Base-by-base conservation (phyloP, 2,329 filamentous ascomycete species). In the Tricladium varicosporioides region DNA sequence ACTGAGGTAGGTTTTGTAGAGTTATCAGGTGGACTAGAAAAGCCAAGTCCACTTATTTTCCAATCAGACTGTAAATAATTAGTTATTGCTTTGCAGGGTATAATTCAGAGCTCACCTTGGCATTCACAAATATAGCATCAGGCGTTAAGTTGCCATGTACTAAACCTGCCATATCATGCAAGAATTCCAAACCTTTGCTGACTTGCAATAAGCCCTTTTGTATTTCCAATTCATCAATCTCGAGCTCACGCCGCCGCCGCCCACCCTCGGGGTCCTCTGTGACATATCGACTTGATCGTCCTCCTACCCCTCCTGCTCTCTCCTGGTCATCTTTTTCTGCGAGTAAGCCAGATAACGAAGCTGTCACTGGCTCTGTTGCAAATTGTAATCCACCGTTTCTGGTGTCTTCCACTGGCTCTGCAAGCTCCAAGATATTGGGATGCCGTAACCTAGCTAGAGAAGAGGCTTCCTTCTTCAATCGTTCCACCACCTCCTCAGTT, bases 221-320 rank as follows among this genome's bases (percentile, higher is more conserved):
- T 66, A 97, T 95, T 74, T 99, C 94, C 58, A 99, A 78, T 75
- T 97, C 94, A 70, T 99, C 94, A 60, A 99, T 91, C 71, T 97
- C 93, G 13, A 97, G 74, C 69, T 97, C 92, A 65, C 89, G 82
- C 66, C 91, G 80, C 65, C 86, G 82, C 63, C 85, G 80, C 50
- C 84, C 84, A 36, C 89, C 89, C 64, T 92, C 87, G 0, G 86
- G 78, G 64, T 92, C 88, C 68, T 94, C 91, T 1, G 89, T 86
- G 54, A 94, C 87, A 74, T 87, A 94, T 65, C 91, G 86, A 71
- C 90, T 92, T 3, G 85, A 79, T 59, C 91, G 80, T 10, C 89
- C 86, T 43, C 87, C 84, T 0, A 83, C 80, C 7, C 89, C 85
- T 40, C 85, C 84, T 13, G 80, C 76, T 58, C 83, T 81, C 71